Base-by-base conservation (phyloP, 2,329 filamentous ascomycete genomes). In the Beauveria asiatica region DNA sequence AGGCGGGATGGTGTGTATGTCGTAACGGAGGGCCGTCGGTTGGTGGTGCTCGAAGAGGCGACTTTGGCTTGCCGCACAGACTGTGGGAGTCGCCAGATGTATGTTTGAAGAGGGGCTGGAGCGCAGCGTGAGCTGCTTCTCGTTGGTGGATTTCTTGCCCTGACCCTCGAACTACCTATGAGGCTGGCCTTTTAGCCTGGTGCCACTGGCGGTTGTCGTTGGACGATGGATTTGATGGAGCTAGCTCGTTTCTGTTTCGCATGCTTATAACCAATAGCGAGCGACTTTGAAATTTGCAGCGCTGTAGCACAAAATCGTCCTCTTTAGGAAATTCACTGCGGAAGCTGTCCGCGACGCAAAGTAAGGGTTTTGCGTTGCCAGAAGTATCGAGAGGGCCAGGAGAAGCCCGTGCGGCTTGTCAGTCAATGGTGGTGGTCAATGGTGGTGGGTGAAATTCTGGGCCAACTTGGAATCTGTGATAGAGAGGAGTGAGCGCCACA, bases 41-140 rank as follows among this genome's bases (percentile, higher is more conserved):
- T 46, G 45, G 55, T 37, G 55, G 55, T 21, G 30, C 54, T 57
- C 55, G 21, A 50, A 49, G 50, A 41, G 45, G 55, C 46, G 55
- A 57, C 25, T 50, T 57, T 42, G 55, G 55, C 55, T 50, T 16
- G 56, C 56, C 56, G 48, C 56, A 59, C 56, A 59, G 56, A 59
- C 56, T 52, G 46, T 42, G 33, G 45, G 33, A 25, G 45, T 50
- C 27, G 56, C 21, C 41, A 33, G 56, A 33, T 19, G 37, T 52
- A 33, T 19, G 37, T 52, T 52, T 59, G 46, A 44, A 30, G 45
- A 57, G 46, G 56, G 56, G 56, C 39, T 59, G 56, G 13, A 52
- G 48, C 54, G 54, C 54, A 46, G 27, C 19, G 5, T 10, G 16
- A 27, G 53, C 41, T 56, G 39, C 23, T 33, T n/a, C 13, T 13